Conservation (phyloP, 768 basidiomycete species). For the Termitomyces sp. region DNA sequence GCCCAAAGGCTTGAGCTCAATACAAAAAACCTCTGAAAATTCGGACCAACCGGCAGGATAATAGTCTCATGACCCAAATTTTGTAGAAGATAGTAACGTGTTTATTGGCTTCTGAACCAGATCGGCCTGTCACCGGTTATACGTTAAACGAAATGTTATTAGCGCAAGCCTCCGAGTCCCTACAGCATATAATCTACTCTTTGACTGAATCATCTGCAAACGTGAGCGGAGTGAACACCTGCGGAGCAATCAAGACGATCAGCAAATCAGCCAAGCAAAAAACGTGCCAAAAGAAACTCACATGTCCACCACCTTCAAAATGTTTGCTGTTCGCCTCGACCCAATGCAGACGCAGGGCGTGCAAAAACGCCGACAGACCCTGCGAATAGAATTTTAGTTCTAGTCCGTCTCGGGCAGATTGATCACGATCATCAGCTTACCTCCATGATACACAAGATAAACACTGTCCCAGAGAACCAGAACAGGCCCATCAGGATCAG, state of each 20-base stretch:
- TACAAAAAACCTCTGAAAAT: background rate
- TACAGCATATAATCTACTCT: slow-evolving; percentile 23
- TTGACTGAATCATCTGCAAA: slow-evolving; percentile 39
- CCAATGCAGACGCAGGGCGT: slow-evolving; percentile 96
- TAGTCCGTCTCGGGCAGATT: slow-evolving; percentile 16
- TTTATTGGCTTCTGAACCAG: too few relatives aligned
- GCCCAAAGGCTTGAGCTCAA: background rate
- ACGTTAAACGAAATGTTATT: too few relatives aligned
- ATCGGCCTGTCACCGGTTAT: background rate
- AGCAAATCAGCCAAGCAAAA: slow-evolving; percentile 12
- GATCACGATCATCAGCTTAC: slow-evolving; percentile 40
- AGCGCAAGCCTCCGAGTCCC: background rate
- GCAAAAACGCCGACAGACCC: slow-evolving; percentile 94
- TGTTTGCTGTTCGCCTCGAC: slow-evolving; percentile 98
- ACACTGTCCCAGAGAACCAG: slow-evolving; percentile 81
- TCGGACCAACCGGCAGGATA: too few relatives aligned
- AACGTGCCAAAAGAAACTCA: slow-evolving; percentile 29
- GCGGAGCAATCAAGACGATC: slow-evolving; percentile 12
- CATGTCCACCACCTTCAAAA: slow-evolving; percentile 86
- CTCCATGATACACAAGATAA: slow-evolving; percentile 93
- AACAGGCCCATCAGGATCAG: slow-evolving; percentile 50
- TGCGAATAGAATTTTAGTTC: slow-evolving; percentile 24
- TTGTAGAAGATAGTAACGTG: too few relatives aligned
- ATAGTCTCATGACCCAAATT: too few relatives aligned
- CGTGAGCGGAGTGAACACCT: slow-evolving; percentile 49